Percentiles rank a stretch among this genome's conserved stretches.
phyloP scores from a whole-genome alignment of 208 protist species.

The Trypanosoma boissoni region DNA sequence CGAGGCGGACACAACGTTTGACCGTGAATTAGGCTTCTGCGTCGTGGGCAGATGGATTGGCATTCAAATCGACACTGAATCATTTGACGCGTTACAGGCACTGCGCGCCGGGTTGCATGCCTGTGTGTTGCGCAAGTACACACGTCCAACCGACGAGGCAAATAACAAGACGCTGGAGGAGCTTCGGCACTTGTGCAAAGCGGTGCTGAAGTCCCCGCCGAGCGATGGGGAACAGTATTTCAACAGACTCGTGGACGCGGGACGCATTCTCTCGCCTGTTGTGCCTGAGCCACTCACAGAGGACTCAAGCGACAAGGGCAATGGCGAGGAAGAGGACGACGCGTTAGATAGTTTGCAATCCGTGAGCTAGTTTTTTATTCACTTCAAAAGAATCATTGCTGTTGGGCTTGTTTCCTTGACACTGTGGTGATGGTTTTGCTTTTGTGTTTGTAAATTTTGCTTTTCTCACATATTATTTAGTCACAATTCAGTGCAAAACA shows the following conservation, averaged over 20 bases:
- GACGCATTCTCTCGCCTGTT: constrained; percentile 25
- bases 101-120: constrained; percentile 47
- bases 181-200: constrained; percentile 51
- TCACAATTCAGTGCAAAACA: too few species aligned
- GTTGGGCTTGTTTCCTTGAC: too few species aligned
- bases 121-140: constrained; percentile 60
- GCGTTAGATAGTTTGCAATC: too few species aligned
- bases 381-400: too few species aligned
- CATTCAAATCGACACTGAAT: constrained; percentile 41
- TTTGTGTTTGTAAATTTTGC: too few species aligned
- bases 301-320: background rate
- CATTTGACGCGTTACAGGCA: constrained; percentile 36
- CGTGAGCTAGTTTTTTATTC: background rate
- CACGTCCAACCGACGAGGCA: constrained; percentile 39
- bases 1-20: constrained; percentile 54
- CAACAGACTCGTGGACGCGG: constrained; percentile 26
- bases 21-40: constrained; percentile 45
- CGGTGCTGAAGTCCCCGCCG: constrained; percentile 53
- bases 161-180: constrained; percentile 53
- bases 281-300: constrained; percentile 1
- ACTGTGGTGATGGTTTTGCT: too few species aligned
- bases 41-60: constrained; percentile 76
- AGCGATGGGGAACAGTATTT: constrained; percentile 19
- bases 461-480: too few species aligned
- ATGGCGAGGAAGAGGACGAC: background rate